phyloP scores from a whole-genome alignment of 192 early-diverging fungal species.

The Podila verticillata region DNA sequence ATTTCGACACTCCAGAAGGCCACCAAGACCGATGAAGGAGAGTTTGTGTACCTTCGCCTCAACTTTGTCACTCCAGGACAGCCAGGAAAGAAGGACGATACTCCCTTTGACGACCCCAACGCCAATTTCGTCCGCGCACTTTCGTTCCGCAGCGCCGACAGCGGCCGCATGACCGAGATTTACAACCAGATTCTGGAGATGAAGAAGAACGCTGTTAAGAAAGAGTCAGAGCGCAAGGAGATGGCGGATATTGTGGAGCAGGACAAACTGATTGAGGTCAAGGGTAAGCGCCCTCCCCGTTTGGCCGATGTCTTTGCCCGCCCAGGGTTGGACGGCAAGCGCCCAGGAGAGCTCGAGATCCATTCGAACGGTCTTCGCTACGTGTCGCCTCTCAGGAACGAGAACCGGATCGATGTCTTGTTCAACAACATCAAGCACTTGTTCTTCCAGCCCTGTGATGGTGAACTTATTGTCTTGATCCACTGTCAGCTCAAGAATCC shows the following conservation, averaged over 20 bases:
- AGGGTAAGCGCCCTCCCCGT: conserved; percentile 72
- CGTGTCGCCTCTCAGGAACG: conserved; percentile 78
- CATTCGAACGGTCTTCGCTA: conserved; percentile 96
- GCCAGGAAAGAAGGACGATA: conserved; percentile 90
- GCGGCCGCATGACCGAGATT: conserved; percentile 82
- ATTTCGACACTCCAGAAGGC: conserved; percentile 96
- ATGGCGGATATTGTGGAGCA: conserved; percentile 97
- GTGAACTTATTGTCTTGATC: conserved; percentile 93
- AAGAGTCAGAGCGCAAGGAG: conserved; percentile 93
- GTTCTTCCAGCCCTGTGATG: conserved; percentile 98
- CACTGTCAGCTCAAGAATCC: conserved; percentile 97
- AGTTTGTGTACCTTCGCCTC: conserved; percentile 88
- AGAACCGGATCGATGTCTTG: conserved; percentile 81
- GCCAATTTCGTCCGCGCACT: conserved; percentile 94
- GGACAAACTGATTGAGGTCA: conserved; percentile 83
- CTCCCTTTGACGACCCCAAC: conserved; percentile 86
- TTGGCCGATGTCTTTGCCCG: conserved; percentile 93
- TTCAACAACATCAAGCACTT: conserved; percentile 98
- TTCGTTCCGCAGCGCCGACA: conserved; percentile 91
- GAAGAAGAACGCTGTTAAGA: conserved; percentile 93
- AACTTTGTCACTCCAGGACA: conserved; percentile 97
- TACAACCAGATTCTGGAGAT: conserved; percentile 87
- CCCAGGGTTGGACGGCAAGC: conserved; percentile 90
- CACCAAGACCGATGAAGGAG: conserved; percentile 93
- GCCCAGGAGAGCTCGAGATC: conserved; percentile 97